Evolutionary conservation across 768 basidiomycete genomes (phyloP).

Genomic region (Boletus rubescentipes): DNA sequence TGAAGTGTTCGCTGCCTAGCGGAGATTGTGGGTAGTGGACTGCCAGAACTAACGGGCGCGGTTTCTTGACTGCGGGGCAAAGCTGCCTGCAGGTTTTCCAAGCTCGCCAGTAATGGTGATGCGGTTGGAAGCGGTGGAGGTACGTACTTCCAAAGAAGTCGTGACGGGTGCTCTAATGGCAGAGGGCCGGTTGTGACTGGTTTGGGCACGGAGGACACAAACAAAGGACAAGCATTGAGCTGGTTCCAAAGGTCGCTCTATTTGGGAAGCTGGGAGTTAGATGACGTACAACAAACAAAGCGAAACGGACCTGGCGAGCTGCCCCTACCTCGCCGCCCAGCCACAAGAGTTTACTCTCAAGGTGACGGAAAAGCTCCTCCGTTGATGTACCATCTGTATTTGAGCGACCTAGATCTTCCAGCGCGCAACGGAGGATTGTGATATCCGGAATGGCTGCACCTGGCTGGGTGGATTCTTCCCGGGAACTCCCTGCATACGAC

Average conservation of each 20-base stretch:
- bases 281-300: not conserved
- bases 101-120: constrained; percentile 28
- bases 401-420: constrained; percentile 46
- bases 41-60: constrained; percentile 10
- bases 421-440: constrained; percentile 62
- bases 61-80: constrained; percentile 22
- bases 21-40: constrained; percentile 24
- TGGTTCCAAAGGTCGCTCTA: constrained; percentile 61
- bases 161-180: constrained; percentile 21
- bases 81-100: constrained; percentile 19
- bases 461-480: constrained; percentile 15
- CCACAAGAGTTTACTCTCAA: constrained; percentile 62
- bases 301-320: constrained; percentile 49
- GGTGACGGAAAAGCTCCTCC: constrained; percentile 56
- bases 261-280: not conserved
- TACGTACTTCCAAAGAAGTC: constrained; percentile 40
- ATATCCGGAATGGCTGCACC: constrained; percentile 42
- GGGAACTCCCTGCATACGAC: constrained; percentile 8
- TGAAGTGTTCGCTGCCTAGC: constrained; percentile 62
- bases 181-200: not conserved
- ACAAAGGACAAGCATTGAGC: constrained; percentile 49
- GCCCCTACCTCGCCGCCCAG: constrained; percentile 50
- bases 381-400: constrained; percentile 46
- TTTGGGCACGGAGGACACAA: constrained; percentile 37
- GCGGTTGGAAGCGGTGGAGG: constrained; percentile 28